A percentile compares a stretch with the other conserved stretches of the same genome.
phyloP scores from a whole-genome alignment of 106 monocot genomes.

The Platanthera zijinensis region DNA sequence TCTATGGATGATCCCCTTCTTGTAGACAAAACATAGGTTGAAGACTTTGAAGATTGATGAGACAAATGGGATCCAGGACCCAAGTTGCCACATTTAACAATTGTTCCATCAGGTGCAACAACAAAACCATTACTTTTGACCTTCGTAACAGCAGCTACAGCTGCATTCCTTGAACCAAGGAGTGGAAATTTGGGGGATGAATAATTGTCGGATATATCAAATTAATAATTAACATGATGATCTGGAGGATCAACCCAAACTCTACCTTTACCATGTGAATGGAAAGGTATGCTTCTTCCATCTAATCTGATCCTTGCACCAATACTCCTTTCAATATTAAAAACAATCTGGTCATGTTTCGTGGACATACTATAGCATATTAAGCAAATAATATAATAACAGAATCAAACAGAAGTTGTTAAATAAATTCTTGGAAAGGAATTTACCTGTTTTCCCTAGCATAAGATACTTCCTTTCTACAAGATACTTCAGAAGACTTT shows the following conservation, averaged over 20 bases:
- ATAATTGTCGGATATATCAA: slow-evolving; percentile 34
- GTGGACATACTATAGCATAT: slow-evolving; percentile 14
- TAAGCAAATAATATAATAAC: not conserved
- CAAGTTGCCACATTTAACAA: slow-evolving; percentile 38
- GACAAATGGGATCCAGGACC: slow-evolving; percentile 11
- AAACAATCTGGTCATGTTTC: slow-evolving; percentile 16
- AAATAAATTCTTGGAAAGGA: not conserved
- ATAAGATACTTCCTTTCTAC: slow-evolving; percentile 31
- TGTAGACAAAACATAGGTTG: slow-evolving; percentile 11
- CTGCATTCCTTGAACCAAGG: slow-evolving; percentile 53
- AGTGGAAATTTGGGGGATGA: slow-evolving; percentile 24
- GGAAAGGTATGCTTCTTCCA: slow-evolving; percentile 27
- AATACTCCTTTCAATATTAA: slow-evolving; percentile 27
- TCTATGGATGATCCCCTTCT: slow-evolving; percentile 37
- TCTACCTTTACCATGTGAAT: slow-evolving; percentile 24
- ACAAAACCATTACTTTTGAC: slow-evolving; percentile 77
- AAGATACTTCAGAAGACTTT: slow-evolving; percentile 32
- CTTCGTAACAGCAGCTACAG: slow-evolving; percentile 69
- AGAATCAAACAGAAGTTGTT: not conserved
- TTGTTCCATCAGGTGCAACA: slow-evolving; percentile 83
- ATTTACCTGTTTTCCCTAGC: slow-evolving; percentile 49
- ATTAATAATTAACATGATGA: slow-evolving; percentile 16
- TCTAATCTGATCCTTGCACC: slow-evolving; percentile 10
- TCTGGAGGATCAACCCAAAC: slow-evolving; percentile 22
- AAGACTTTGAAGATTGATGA: slow-evolving; percentile 17